Conservation (phyloP, 176 grass and related monocot species). For the Ampelocalamus luodianensis region DNA sequence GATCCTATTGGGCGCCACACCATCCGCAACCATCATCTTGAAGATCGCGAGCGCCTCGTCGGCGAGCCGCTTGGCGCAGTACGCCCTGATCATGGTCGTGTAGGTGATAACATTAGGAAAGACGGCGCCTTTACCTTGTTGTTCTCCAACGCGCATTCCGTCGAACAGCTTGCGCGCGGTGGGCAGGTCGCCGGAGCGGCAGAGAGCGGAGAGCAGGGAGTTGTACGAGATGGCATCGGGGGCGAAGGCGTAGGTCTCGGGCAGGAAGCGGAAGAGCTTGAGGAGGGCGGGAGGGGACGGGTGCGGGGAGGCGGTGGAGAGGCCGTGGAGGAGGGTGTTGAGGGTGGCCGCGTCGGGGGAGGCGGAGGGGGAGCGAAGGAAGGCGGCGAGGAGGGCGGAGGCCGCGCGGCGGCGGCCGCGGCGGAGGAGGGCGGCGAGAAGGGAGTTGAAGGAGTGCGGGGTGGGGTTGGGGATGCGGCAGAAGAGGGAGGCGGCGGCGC, state of each 20-base stretch:
- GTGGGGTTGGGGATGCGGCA: slow-evolving; percentile 62
- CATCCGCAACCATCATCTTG: slow-evolving; percentile 50
- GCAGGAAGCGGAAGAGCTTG: slow-evolving; percentile 58
- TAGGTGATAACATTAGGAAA: slow-evolving; percentile 78
- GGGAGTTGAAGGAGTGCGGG: slow-evolving; percentile 80
- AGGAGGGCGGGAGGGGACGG: slow-evolving; percentile 53
- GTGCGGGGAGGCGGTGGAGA: slow-evolving; percentile 61
- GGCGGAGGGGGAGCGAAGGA: slow-evolving; percentile 53
- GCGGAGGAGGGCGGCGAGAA: slow-evolving; percentile 64
- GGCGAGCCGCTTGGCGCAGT: slow-evolving; percentile 48
- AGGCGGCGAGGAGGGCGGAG: slow-evolving; percentile 56
- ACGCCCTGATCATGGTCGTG: slow-evolving; percentile 81
- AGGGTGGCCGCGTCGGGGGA: slow-evolving; percentile 69
- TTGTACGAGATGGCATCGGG: slow-evolving; percentile 83
- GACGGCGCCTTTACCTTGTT: background rate
- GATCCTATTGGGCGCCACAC: slow-evolving; percentile 68
- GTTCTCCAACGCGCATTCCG: slow-evolving; percentile 47
- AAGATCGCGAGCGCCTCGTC: slow-evolving; percentile 64
- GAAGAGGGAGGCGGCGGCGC: slow-evolving; percentile 65
- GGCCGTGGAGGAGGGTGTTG: slow-evolving; percentile 79
- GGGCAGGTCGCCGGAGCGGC: slow-evolving; percentile 50
- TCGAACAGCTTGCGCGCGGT: slow-evolving; percentile 77
- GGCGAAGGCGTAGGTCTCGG: slow-evolving; percentile 50
- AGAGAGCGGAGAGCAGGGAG: slow-evolving; percentile 63
- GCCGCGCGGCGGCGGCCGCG: slow-evolving; percentile 61